A percentile compares a stretch with the other conserved stretches of the same genome.
These are phyloP conservation scores for Curvularia verruculosa DNA, from an alignment of 2,329 filamentous ascomycete genomes.

Conservation along the genomic window DNA sequence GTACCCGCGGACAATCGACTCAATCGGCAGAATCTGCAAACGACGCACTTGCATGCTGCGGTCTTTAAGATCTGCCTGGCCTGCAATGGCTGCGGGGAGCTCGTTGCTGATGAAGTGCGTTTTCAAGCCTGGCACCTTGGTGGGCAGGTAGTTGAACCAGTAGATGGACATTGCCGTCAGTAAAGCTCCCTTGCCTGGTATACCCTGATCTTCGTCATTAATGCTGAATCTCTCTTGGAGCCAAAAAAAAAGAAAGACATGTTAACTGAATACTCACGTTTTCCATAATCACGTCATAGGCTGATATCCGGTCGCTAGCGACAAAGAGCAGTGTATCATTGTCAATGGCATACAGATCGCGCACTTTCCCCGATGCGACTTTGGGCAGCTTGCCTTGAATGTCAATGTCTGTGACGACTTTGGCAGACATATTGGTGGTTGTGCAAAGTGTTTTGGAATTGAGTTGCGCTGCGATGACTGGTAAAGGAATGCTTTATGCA, in stretches of 20 bases:
- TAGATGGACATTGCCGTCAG: conserved; percentile 69
- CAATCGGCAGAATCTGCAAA: conserved; percentile 76
- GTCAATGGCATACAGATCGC: conserved; percentile 78
- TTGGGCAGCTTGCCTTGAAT: conserved; percentile 50
- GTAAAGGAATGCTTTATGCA: conserved; percentile 15
- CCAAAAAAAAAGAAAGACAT: too few species aligned
- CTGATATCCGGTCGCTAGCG: conserved; percentile 88
- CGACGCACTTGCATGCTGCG: conserved; percentile 80
- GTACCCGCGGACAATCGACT: conserved; percentile 88
- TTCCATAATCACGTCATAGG: conserved; percentile 88
- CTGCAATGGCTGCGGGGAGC: conserved; percentile 58
- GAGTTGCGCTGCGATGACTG: conserved; percentile 15
- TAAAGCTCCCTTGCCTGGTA: conserved; percentile 70
- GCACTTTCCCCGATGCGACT: conserved; percentile 73
- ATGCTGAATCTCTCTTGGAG: too few species aligned
- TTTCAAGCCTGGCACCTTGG: conserved; percentile 62
- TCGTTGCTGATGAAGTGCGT: conserved; percentile 68
- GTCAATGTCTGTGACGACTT: conserved; percentile 39
- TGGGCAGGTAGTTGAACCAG: conserved; percentile 69
- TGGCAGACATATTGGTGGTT: conserved; percentile 33
- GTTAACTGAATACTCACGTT: conserved; percentile 65
- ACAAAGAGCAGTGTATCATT: conserved; percentile 77
- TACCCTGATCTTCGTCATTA: conserved; percentile 57
- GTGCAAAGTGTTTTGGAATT: neutral
- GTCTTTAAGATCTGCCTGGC: conserved; percentile 53